Percentiles rank a stretch among this genome's conserved stretches.
Evolutionary conservation across 2,329 filamentous ascomycete genomes (phyloP).

Genomic region (Paecilomyces formosus): DNA sequence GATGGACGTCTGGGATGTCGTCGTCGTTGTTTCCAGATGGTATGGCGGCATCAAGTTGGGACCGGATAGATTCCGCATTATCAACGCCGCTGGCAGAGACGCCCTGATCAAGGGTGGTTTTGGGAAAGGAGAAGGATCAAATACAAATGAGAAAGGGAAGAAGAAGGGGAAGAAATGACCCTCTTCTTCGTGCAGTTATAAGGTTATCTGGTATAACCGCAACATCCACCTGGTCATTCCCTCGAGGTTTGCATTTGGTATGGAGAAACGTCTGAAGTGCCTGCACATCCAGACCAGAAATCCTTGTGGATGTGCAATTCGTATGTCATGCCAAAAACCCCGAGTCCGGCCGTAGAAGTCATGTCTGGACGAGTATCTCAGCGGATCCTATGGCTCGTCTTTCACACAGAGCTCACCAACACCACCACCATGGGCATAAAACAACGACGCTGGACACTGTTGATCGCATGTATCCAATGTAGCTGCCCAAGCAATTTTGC

Average conservation of each 20-base stretch:
- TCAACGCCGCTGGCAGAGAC: slow-evolving; percentile 80
- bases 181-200: background rate
- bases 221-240: background rate
- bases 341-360: too few relatives aligned
- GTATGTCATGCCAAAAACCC: too few relatives aligned
- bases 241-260: background rate
- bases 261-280: background rate
- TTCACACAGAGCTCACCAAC: background rate
- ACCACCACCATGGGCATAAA: background rate
- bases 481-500: background rate
- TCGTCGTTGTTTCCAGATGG: slow-evolving; percentile 92
- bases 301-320: too few relatives aligned
- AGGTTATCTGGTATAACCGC: background rate
- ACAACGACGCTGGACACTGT: background rate
- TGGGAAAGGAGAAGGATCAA: slow-evolving; percentile 45
- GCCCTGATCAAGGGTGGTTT: slow-evolving; percentile 71
- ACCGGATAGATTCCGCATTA: slow-evolving; percentile 80
- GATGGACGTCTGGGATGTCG: slow-evolving; percentile 87
- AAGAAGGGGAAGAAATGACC: slow-evolving; percentile 43
- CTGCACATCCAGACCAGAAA: too few relatives aligned
- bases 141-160: slow-evolving; percentile 44
- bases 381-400: too few relatives aligned
- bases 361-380: too few relatives aligned
- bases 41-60: slow-evolving; percentile 88
- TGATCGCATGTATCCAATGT: background rate